phyloP scores from a whole-genome alignment of 352 stramenopile species.

The Pythium insidiosum region DNA sequence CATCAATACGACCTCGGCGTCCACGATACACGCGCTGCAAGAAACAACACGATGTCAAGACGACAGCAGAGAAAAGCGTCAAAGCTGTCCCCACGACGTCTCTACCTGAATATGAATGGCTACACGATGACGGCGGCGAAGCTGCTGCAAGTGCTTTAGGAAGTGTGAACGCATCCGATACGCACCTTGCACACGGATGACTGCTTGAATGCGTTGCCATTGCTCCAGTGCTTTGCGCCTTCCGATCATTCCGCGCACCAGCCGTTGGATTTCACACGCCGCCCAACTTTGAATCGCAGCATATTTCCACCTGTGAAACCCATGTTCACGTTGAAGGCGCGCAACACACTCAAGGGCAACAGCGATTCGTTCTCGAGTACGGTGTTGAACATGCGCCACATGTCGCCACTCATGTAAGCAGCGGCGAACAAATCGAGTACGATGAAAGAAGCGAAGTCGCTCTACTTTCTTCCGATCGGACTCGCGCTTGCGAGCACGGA shows the following conservation, averaged over 20 bases:
- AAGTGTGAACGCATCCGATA: constrained; percentile 65
- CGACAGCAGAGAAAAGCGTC: too few species aligned
- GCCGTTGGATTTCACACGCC: constrained; percentile 54
- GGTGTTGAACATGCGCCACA: constrained; percentile 24
- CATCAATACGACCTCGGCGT: constrained; percentile 31
- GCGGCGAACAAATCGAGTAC: constrained; percentile 26
- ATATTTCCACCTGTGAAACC: constrained; percentile 29
- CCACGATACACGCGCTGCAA: constrained; percentile 60
- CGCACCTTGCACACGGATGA: constrained; percentile 44
- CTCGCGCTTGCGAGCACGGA: constrained; percentile 31
- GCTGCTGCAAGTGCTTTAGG: constrained; percentile 25
- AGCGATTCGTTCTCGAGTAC: constrained; percentile 21
- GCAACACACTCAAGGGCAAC: constrained; percentile 21
- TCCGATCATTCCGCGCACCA: constrained; percentile 37
- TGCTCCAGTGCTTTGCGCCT: constrained; percentile 22
- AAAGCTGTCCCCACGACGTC: too few species aligned
- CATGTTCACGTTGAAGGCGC: constrained; percentile 24
- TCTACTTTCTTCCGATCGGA: constrained; percentile 39
- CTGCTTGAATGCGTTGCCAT: constrained; percentile 39
- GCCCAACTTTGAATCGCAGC: constrained; percentile 32
- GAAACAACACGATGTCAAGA: too few species aligned
- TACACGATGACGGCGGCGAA: constrained; percentile 30
- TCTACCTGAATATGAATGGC: constrained; percentile 53
- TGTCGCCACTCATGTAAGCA: constrained; percentile 29
- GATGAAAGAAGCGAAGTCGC: constrained; percentile 39